Evolutionary conservation across 1,284 basidiomycete species (phyloP).

Genomic region (Pascua guehoae): DNA sequence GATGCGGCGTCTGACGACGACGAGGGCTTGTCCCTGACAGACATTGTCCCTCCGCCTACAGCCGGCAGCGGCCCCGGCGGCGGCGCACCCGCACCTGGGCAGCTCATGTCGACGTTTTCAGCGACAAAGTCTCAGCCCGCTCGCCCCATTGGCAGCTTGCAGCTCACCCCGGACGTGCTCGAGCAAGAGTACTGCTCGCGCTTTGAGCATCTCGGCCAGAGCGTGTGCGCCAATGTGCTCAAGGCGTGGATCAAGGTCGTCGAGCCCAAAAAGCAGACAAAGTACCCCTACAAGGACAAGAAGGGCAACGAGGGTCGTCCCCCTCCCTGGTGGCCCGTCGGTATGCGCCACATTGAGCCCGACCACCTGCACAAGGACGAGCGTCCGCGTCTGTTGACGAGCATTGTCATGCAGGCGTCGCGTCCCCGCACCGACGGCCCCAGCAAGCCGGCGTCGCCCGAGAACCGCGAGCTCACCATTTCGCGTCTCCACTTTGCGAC

Average conservation of each 20-base stretch:
- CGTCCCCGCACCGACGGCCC: constrained; percentile 22
- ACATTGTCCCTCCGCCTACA: constrained; percentile 24
- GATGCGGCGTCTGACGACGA: constrained; percentile 30
- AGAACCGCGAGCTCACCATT: constrained; percentile 35
- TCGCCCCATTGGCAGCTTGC: constrained; percentile 29
- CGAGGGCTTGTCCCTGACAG: constrained; percentile 13
- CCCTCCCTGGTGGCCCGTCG: constrained; percentile 56
- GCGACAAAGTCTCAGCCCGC: constrained; percentile 24
- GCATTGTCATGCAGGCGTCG: constrained; percentile 49
- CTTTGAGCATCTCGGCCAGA: constrained; percentile 52
- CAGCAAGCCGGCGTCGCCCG: constrained; percentile 10
- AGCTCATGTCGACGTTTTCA: constrained; percentile 13
- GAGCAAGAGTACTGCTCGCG: constrained; percentile 42
- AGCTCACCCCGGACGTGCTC: constrained; percentile 31
- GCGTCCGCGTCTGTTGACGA: constrained; percentile 50
- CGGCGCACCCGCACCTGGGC: neutral
- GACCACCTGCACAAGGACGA: constrained; percentile 55
- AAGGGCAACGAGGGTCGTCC: constrained; percentile 52
- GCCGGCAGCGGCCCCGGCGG: constrained; percentile 11
- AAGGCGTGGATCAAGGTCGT: constrained; percentile 56
- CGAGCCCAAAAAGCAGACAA: constrained; percentile 56
- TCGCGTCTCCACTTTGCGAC: constrained; percentile 53
- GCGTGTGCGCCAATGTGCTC: constrained; percentile 54
- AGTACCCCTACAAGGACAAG: constrained; percentile 57
- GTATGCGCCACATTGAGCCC: constrained; percentile 54